phyloP scores from a whole-genome alignment of 2,329 filamentous ascomycete genomes.

The Epichloe gansuensis region DNA sequence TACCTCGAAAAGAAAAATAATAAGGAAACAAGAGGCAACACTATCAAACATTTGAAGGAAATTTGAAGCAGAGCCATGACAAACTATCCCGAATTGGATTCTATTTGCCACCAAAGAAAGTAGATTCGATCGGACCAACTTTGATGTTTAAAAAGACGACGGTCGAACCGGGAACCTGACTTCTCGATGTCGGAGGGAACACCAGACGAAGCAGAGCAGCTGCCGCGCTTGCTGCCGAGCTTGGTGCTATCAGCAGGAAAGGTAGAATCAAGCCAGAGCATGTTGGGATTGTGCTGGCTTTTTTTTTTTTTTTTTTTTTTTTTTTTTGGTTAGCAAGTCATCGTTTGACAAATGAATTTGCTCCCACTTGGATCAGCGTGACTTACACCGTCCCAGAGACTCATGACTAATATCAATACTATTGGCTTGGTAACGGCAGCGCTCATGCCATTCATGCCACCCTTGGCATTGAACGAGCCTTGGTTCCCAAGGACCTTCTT shows the following conservation, averaged over 20 bases:
- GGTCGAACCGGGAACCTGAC: conserved; percentile 30
- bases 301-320: no score
- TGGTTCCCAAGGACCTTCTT: conserved; percentile 42
- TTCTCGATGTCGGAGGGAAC: conserved; percentile 30
- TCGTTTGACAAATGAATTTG: no score
- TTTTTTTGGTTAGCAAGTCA: no score
- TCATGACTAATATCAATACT: conserved; percentile 40
- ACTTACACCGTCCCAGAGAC: conserved; percentile 47
- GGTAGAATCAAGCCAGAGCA: conserved; percentile 27
- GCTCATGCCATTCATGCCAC: conserved; percentile 47
- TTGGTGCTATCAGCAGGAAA: neutral
- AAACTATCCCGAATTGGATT: neutral
- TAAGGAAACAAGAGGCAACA: neutral
- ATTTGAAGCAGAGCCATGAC: neutral
- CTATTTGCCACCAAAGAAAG: conserved; percentile 21
- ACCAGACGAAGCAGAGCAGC: conserved; percentile 18
- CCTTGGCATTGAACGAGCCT: conserved; percentile 40
- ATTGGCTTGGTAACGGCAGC: conserved; percentile 28
- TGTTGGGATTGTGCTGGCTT: conserved; percentile 44
- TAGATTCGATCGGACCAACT: conserved; percentile 42
- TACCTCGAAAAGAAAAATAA: neutral
- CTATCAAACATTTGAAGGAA: neutral
- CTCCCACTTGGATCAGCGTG: neutral
- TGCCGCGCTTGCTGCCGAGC: neutral
- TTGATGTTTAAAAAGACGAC: conserved; percentile 49